Conservation (phyloP, 345 rosid species). For the Eucalyptus cladocalyx region DNA sequence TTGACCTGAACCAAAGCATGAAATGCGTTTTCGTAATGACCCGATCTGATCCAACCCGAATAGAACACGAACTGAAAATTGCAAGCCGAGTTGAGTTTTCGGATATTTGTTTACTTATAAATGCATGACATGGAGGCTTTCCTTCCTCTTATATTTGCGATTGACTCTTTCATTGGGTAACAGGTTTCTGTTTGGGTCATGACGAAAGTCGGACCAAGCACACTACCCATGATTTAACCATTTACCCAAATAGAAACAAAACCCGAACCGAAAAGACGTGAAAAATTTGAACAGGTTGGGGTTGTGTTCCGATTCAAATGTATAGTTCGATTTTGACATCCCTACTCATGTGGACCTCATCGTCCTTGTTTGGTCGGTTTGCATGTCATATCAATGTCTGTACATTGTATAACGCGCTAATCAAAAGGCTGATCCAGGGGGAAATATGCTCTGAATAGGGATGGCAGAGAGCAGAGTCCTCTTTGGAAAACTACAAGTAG, state of each 20-base stretch:
- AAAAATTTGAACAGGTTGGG: background rate
- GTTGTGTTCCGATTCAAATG: background rate
- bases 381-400: background rate
- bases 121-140: background rate
- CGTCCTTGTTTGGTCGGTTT: background rate
- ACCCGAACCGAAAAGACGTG: background rate
- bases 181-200: background rate
- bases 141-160: background rate
- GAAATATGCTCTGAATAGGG: background rate
- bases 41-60: background rate
- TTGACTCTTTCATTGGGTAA: background rate
- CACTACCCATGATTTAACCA: background rate
- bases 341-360: background rate
- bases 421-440: background rate
- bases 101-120: background rate
- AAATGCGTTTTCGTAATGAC: background rate
- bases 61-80: background rate
- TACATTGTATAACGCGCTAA: background rate
- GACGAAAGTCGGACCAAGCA: background rate
- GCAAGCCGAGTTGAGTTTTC: fast-evolving
- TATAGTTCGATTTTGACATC: background rate
- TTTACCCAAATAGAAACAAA: background rate
- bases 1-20: background rate
- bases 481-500: background rate
- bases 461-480: background rate